A percentile compares a stretch with the other conserved stretches of the same genome.
phyloP scores from a whole-genome alignment of 2,329 filamentous ascomycete genomes.

The Tolypocladium sp. region DNA sequence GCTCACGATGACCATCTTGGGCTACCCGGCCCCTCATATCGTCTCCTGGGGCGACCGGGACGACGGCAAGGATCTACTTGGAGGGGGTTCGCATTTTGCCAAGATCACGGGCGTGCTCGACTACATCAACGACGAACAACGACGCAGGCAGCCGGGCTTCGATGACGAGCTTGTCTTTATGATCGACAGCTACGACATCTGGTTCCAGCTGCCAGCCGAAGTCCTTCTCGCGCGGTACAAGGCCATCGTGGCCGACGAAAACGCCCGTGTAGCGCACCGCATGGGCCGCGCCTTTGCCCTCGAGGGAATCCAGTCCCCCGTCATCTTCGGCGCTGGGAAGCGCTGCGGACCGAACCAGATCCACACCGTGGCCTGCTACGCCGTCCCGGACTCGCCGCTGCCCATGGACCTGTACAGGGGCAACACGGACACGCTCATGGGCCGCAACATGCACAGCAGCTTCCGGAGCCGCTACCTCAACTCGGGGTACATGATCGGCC shows the following conservation, averaged over 20 bases:
- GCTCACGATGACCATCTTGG: conserved; percentile 15
- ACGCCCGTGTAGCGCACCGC: conserved; percentile 10
- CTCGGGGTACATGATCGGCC: conserved; percentile 16
- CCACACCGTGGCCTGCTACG: conserved; percentile 15
- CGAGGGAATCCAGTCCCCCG: conserved; percentile 11
- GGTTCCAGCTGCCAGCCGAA: conserved; percentile 22
- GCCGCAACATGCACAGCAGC: conserved; percentile 7
- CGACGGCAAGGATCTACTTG: conserved; percentile 6
- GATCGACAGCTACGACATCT: conserved; percentile 21
- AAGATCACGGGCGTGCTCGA: conserved; percentile 17
- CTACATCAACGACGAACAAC: conserved; percentile 14
- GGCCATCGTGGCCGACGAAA: conserved; percentile 12
- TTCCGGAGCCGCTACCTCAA: conserved; percentile 16
- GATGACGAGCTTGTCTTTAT: conserved; percentile 19
- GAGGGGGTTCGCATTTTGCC: conserved; percentile 17
- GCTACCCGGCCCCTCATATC: conserved; percentile 18
- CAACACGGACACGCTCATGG: conserved; percentile 13
- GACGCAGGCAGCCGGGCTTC: conserved; percentile 9
- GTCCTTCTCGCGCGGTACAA: conserved; percentile 15
- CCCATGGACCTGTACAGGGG: conserved; percentile 11
- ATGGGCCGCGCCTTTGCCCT: conserved; percentile 12
- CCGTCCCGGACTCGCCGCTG: conserved; percentile 17
- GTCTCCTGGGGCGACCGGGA: conserved; percentile 16
- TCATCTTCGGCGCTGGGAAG: conserved; percentile 18
- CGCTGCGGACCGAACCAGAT: conserved; percentile 15